Conservation (phyloP, 805 yeast genomes). For the Candida awuae region DNA sequence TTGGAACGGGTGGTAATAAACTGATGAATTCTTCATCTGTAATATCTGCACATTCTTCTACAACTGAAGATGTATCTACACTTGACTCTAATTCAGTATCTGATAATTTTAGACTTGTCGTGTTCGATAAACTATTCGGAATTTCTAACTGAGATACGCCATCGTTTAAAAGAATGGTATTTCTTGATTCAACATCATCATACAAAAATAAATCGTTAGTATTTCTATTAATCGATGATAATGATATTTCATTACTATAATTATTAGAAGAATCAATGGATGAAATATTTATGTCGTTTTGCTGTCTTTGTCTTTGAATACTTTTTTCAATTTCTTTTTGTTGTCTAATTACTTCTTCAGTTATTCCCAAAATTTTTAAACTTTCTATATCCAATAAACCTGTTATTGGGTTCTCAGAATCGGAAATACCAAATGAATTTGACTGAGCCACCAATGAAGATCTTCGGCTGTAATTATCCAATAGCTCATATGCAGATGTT, state of each 20-base stretch:
- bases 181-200: slow-evolving; percentile 1
- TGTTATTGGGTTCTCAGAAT: too few species aligned
- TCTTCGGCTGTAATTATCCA: slow-evolving; percentile 5
- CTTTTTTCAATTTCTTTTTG: slow-evolving; percentile 8
- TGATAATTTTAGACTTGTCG: not conserved
- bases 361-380: slow-evolving; percentile 5
- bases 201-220: too few species aligned
- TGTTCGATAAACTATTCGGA: slow-evolving; percentile 5
- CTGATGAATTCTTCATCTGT: slow-evolving; percentile 19
- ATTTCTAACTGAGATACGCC: slow-evolving; percentile 10
- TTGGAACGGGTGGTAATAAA: slow-evolving; percentile 26
- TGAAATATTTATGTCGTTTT: not conserved
- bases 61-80: slow-evolving; percentile 1
- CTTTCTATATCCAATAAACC: slow-evolving; percentile 7
- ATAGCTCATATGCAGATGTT: slow-evolving; percentile 5
- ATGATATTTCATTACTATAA: too few species aligned
- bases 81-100: not conserved
- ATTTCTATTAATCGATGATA: too few species aligned
- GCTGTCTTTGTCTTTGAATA: not conserved
- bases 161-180: too few species aligned
- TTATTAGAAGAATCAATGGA: too few species aligned
- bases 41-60: slow-evolving; percentile 4
- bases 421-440: too few species aligned
- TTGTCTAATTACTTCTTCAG: slow-evolving; percentile 7
- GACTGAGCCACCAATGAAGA: too few species aligned